A percentile compares a stretch with the other conserved stretches of the same genome.
Conservation (phyloP, 1,139 yeast genomes). For the Debaryomyces sp. region DNA sequence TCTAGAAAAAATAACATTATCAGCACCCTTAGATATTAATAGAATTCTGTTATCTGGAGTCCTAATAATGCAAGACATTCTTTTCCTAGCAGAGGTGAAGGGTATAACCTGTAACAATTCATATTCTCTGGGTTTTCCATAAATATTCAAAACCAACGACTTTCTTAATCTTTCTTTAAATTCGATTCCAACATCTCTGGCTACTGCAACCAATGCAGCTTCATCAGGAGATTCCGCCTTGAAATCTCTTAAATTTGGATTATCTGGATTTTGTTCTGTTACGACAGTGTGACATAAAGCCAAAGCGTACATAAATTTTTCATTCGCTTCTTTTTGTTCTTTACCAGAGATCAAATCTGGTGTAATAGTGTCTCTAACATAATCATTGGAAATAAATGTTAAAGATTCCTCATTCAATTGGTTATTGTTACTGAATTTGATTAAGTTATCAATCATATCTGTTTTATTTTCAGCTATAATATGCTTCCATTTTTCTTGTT, state of each 20-base stretch:
- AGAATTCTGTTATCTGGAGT: constrained; percentile 54
- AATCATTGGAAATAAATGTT: constrained; percentile 78
- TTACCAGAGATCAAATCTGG: constrained; percentile 35
- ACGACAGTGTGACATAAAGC: constrained; percentile 93
- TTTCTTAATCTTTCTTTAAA: constrained; percentile 75
- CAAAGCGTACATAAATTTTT: constrained; percentile 81
- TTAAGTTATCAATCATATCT: constrained; percentile 63
- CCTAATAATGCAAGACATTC: constrained; percentile 58
- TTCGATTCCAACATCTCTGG: constrained; percentile 88
- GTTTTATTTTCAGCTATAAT: constrained; percentile 65
- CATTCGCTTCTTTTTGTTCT: constrained; percentile 65
- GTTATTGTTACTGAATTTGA: constrained; percentile 50
- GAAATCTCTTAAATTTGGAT: constrained; percentile 56
- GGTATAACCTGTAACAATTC: constrained; percentile 78
- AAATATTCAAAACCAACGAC: constrained; percentile 69
- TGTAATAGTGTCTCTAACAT: constrained; percentile 38
- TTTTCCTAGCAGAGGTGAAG: constrained; percentile 88
- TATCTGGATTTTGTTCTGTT: constrained; percentile 63
- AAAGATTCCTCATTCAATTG: constrained; percentile 66
- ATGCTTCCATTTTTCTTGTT: constrained; percentile 61
- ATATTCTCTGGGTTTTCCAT: constrained; percentile 72
- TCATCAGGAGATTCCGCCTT: constrained; percentile 99
- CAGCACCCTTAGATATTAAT: constrained; percentile 91
- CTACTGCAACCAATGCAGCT: constrained; percentile 92
- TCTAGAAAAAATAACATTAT: constrained; percentile 82